Evolutionary conservation across 2,329 filamentous ascomycete species (phyloP), one percentile per base, ranked within the genome.

Genomic region (Tolypocladium ophioglossoides): DNA sequence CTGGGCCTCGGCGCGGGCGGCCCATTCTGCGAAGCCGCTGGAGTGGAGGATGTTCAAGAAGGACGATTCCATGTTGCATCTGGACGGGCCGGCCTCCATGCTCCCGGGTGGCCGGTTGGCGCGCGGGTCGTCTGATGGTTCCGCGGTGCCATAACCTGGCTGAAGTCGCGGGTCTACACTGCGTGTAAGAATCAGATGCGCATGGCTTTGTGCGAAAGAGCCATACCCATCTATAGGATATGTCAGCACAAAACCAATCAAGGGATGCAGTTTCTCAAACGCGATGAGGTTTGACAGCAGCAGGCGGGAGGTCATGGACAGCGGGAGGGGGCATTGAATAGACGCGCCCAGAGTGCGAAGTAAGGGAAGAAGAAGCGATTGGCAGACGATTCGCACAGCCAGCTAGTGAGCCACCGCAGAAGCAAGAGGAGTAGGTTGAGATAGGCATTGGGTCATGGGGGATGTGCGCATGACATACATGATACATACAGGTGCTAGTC

Each of bases 11-110:
- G 55, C 55, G 7, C 55, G 54, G n/a, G 56, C 54, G 7, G 54
- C 56, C 56, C 56, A 57, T 37, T 57, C 56, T 14, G 52, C 54
- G 32, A 57, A 54, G n/a, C 56, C 56, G 20, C 52, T 52, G 11
- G 44, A 47, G 35, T 57, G 52, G 5, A 56, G 27, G 14, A 57
- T 54, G 54, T 22, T 56, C 35, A 52, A 44, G 24, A 57, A 56
- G 24, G 56, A 57, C 10, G 56, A 51, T 27, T 57, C 52, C 54
- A 57, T 56, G 30, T 56, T 52, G 38, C 56, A 57, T 32, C 54
- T 50, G 22, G 55, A 55, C 6, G 54, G 56, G 38, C 49, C 52
- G 37, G 50, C 54, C 18, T 57, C 56, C n/a, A 52, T 32, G 20
- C 44, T 50, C 39, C 55, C 54, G 48, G 54, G 16, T 11, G 52